Percentiles rank a stretch among this genome's conserved stretches.
Conservation (phyloP, 805 yeast species). For the Hanseniaspora occidentalis region DNA sequence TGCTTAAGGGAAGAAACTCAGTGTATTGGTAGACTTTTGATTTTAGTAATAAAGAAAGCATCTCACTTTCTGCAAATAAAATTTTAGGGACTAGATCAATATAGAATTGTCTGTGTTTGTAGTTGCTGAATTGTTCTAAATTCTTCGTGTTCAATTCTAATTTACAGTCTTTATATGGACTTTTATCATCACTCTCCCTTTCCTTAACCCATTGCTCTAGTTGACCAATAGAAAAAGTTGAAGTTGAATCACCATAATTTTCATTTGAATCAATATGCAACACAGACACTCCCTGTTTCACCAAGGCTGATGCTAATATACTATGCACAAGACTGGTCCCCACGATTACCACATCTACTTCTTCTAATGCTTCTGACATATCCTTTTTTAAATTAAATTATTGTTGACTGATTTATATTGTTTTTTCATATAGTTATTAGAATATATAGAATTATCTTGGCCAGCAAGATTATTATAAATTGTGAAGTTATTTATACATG, state of each 20-base stretch:
- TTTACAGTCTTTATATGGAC: slow-evolving; percentile 51
- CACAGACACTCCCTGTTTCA: slow-evolving; percentile 98
- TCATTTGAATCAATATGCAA: slow-evolving; percentile 77
- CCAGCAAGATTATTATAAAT: no score
- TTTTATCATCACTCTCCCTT: slow-evolving; percentile 35
- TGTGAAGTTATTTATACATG: no score
- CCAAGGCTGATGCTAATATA: slow-evolving; percentile 81
- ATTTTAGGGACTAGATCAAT: slow-evolving; percentile 80
- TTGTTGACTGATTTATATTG: no score
- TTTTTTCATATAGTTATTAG: no score
- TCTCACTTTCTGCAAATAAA: slow-evolving; percentile 82
- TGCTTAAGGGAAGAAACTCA: slow-evolving; percentile 80
- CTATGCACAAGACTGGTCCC: slow-evolving; percentile 91
- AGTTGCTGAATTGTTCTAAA: slow-evolving; percentile 20
- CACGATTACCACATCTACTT: slow-evolving; percentile 78
- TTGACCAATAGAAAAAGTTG: slow-evolving; percentile 81
- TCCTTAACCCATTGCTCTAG: slow-evolving; percentile 68
- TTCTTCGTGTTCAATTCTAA: slow-evolving; percentile 62
- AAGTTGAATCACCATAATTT: slow-evolving; percentile 80
- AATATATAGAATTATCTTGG: no score
- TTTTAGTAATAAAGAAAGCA: slow-evolving; percentile 63
- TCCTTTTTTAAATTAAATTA: no score
- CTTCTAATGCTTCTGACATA: slow-evolving; percentile 34
- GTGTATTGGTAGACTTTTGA: slow-evolving; percentile 83
- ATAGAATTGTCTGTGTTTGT: slow-evolving; percentile 65